phyloP scores from a whole-genome alignment of 1,139 yeast genomes.

The Tardiomyces blankii region DNA sequence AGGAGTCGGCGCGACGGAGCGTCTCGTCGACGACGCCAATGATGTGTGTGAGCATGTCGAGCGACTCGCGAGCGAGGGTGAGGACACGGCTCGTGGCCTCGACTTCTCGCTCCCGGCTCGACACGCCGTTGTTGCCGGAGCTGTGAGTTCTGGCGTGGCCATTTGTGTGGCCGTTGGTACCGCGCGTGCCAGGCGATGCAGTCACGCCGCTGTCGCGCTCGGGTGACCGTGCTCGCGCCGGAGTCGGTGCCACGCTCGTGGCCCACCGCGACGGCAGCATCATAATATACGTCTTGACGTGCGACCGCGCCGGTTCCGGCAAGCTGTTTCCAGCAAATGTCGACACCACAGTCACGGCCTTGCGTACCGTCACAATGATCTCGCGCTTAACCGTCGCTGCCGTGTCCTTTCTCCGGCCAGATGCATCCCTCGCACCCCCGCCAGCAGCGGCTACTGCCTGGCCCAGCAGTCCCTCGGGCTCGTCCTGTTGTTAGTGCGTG shows the following conservation, averaged over 20 bases:
- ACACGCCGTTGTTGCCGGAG: background rate
- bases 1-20: slow-evolving; percentile 69
- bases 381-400: slow-evolving; percentile 53
- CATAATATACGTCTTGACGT: slow-evolving; percentile 70
- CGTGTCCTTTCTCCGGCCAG: slow-evolving; percentile 15
- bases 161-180: background rate
- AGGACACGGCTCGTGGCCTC: slow-evolving; percentile 59
- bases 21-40: slow-evolving; percentile 79
- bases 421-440: slow-evolving; percentile 1
- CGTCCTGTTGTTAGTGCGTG: slow-evolving; percentile 9
- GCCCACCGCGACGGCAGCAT: slow-evolving; percentile 63
- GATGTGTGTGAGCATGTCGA: slow-evolving; percentile 77
- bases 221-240: background rate
- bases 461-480: slow-evolving; percentile 5
- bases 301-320: slow-evolving; percentile 76
- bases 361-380: slow-evolving; percentile 78
- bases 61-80: slow-evolving; percentile 75
- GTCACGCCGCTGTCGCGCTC: background rate
- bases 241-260: slow-evolving; percentile 11
- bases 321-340: slow-evolving; percentile 66
- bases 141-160: background rate
- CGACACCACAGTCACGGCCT: slow-evolving; percentile 76
- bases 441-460: slow-evolving; percentile 11
- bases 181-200: background rate
- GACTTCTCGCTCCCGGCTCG: slow-evolving; percentile 19